phyloP scores from a whole-genome alignment of 306 rosid species.

The Gleditsia sinensis region DNA sequence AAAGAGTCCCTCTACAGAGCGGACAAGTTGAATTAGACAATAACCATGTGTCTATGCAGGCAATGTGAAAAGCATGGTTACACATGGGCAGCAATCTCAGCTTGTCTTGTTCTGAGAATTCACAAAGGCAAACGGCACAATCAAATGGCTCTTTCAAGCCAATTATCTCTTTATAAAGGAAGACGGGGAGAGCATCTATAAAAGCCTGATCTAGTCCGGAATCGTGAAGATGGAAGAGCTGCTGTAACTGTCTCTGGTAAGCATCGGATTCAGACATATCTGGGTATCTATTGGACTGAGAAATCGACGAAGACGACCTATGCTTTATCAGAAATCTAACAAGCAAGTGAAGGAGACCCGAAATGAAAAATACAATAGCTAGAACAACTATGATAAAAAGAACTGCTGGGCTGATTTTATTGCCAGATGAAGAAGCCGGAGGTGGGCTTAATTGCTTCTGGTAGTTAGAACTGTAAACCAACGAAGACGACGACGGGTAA shows the following conservation, averaged over 20 bases:
- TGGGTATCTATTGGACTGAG: conserved; percentile 67
- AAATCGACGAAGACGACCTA: conserved; percentile 55
- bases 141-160: conserved; percentile 85
- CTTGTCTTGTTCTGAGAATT: conserved; percentile 76
- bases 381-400: conserved; percentile 70
- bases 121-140: conserved; percentile 92
- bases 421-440: conserved; percentile 55
- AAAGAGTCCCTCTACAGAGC: conserved; percentile 84
- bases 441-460: conserved; percentile 48
- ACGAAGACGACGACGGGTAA: conserved; percentile 39
- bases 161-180: conserved; percentile 69
- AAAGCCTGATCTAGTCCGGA: conserved; percentile 91
- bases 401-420: conserved; percentile 66
- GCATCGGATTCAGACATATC: conserved; percentile 68
- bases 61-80: conserved; percentile 87
- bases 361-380: conserved; percentile 74
- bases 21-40: conserved; percentile 92
- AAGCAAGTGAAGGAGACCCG: conserved; percentile 76
- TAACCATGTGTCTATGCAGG: conserved; percentile 91
- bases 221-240: conserved; percentile 91
- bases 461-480: conserved; percentile 43
- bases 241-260: conserved; percentile 83
- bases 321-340: conserved; percentile 64
- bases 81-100: conserved; percentile 83
- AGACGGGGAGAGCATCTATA: conserved; percentile 87